Conservation (phyloP, 257 asterid genomes). For the Prunella vulgaris region DNA sequence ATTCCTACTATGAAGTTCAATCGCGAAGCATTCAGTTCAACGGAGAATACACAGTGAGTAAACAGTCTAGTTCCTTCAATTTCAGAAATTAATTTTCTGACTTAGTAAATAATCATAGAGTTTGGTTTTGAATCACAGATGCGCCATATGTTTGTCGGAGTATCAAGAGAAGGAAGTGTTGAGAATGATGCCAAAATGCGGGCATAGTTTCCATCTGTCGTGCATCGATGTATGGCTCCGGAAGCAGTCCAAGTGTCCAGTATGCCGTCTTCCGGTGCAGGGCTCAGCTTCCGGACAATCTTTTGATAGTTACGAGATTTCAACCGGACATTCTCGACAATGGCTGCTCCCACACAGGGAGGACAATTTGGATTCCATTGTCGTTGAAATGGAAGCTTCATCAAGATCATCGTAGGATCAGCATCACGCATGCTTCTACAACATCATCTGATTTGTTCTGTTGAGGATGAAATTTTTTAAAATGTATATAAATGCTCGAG, state of each 20-base stretch:
- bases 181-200: slow-evolving; percentile 88
- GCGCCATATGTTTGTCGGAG: slow-evolving; percentile 76
- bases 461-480: background rate
- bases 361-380: slow-evolving; percentile 29
- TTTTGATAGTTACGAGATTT: slow-evolving; percentile 33
- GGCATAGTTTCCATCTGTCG: slow-evolving; percentile 77
- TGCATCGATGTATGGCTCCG: slow-evolving; percentile 88
- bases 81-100: background rate
- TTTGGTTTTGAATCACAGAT: slow-evolving; percentile 39
- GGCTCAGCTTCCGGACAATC: slow-evolving; percentile 36
- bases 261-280: slow-evolving; percentile 70
- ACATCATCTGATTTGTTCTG: slow-evolving; percentile 1
- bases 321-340: slow-evolving; percentile 46
- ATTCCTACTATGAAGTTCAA: slow-evolving; percentile 79
- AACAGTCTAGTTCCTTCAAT: background rate
- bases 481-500: background rate
- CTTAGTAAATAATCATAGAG: background rate
- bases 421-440: no score
- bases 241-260: slow-evolving; percentile 89
- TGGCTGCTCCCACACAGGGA: slow-evolving; percentile 44
- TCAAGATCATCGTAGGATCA: slow-evolving; percentile 31
- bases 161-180: slow-evolving; percentile 77
- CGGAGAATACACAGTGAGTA: slow-evolving; percentile 78
- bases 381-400: slow-evolving; percentile 31
- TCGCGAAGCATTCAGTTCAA: slow-evolving; percentile 62